phyloP scores from a whole-genome alignment of 768 basidiomycete species.

The Auricularia sp. region DNA sequence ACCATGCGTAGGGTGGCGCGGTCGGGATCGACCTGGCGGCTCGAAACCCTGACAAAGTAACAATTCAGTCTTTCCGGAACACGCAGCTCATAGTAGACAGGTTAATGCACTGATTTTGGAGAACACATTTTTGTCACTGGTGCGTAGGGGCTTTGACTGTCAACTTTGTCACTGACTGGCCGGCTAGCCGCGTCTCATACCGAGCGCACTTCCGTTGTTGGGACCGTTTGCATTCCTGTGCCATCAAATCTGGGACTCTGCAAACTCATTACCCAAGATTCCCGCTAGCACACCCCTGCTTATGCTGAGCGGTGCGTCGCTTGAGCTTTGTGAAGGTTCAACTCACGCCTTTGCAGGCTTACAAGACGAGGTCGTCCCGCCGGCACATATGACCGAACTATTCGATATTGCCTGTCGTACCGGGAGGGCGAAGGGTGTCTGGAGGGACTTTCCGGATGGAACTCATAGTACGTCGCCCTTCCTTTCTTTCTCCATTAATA shows the following conservation, averaged over 20 bases:
- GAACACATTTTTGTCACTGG: constrained; percentile 84
- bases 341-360: constrained; percentile 2
- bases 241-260: constrained; percentile 83
- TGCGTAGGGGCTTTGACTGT: constrained; percentile 3
- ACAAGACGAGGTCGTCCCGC: constrained; percentile 63
- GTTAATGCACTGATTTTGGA: constrained; percentile 76
- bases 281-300: constrained; percentile 43
- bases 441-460: constrained; percentile 24
- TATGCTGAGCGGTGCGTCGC: constrained; percentile 57
- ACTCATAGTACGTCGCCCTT: constrained; percentile 18
- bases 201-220: constrained; percentile 63
- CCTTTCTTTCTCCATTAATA: too few species aligned
- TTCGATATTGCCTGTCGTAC: constrained; percentile 45
- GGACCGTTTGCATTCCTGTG: constrained; percentile 68
- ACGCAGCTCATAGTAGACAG: constrained; percentile 24
- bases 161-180: background rate
- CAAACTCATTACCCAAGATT: constrained; percentile 40
- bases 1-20: constrained; percentile 57
- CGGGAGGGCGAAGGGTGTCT: constrained; percentile 13
- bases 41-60: constrained; percentile 59
- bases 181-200: constrained; percentile 55
- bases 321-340: background rate
- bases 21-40: constrained; percentile 83
- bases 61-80: background rate
- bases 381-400: constrained; percentile 62